Conservation (phyloP, 2,329 filamentous ascomycete species). For the Paecilomyces variotii region DNA sequence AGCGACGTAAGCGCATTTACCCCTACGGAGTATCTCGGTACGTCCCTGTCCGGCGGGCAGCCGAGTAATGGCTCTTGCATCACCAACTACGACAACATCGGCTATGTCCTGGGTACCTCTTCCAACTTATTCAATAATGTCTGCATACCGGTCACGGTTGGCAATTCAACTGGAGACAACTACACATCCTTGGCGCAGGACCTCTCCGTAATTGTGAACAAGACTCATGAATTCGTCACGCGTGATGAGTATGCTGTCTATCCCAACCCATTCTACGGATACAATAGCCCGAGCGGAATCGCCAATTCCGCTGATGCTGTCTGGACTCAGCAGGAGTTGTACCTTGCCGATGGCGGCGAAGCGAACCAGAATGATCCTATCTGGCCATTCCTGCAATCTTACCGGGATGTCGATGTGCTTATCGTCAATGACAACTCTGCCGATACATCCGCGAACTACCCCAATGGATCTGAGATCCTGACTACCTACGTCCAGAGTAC, state of each 20-base stretch:
- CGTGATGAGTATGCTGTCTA: slow-evolving; percentile 44
- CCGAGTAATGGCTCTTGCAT: slow-evolving; percentile 38
- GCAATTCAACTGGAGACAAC: neutral
- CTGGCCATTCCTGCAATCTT: slow-evolving; percentile 63
- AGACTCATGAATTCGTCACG: slow-evolving; percentile 11
- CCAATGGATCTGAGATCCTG: slow-evolving; percentile 64
- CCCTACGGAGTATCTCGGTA: slow-evolving; percentile 53
- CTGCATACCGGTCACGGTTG: slow-evolving; percentile 16
- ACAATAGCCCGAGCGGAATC: slow-evolving; percentile 29
- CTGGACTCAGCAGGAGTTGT: slow-evolving; percentile 46
- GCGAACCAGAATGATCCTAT: slow-evolving; percentile 71
- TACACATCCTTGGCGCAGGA: neutral
- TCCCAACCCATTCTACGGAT: slow-evolving; percentile 55
- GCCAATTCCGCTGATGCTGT: slow-evolving; percentile 41
- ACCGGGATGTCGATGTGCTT: slow-evolving; percentile 64
- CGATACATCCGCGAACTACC: slow-evolving; percentile 60
- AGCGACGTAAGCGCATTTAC: slow-evolving; percentile 52
- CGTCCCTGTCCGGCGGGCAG: slow-evolving; percentile 46
- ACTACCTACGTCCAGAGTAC: slow-evolving; percentile 61
- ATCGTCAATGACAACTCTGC: slow-evolving; percentile 70
- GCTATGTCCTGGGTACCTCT: slow-evolving; percentile 40
- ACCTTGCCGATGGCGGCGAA: slow-evolving; percentile 66
- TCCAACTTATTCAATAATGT: slow-evolving; percentile 34
- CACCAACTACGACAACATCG: slow-evolving; percentile 41
- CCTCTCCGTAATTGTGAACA: neutral